A percentile compares a stretch with the other conserved stretches of the same genome.
Evolutionary conservation across 768 basidiomycete species (phyloP).

Genomic region (Boletellus sp.): DNA sequence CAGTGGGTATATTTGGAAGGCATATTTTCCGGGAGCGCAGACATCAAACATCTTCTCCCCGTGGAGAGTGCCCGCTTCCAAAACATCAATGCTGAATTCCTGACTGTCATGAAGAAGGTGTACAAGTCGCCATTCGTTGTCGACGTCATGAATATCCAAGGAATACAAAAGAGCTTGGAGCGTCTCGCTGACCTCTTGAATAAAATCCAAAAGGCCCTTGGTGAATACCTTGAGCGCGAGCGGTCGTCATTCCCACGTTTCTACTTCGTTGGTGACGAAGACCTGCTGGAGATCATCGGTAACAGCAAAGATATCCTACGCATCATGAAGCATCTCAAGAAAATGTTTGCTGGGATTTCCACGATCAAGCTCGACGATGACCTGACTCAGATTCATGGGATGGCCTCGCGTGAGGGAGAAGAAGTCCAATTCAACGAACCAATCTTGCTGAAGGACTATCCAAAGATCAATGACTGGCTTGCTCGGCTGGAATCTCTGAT

Average conservation of each 20-base stretch:
- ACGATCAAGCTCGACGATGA: slow-evolving; percentile 87
- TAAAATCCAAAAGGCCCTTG: slow-evolving; percentile 99
- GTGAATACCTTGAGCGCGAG: slow-evolving; percentile 97
- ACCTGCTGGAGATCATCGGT: slow-evolving; percentile 96
- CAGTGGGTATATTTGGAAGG: slow-evolving; percentile 99
- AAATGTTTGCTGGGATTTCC: slow-evolving; percentile 99
- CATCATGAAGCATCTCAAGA: slow-evolving; percentile 99
- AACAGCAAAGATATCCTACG: slow-evolving; percentile 98
- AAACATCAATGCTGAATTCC: slow-evolving; percentile 97
- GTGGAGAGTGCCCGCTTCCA: slow-evolving; percentile 97
- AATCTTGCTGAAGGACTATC: slow-evolving; percentile 86
- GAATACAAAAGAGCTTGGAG: slow-evolving; percentile 96
- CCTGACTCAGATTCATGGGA: slow-evolving; percentile 81
- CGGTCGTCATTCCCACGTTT: slow-evolving; percentile 98
- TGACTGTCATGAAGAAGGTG: slow-evolving; percentile 99
- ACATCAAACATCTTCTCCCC: slow-evolving; percentile 98
- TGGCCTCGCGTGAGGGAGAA: slow-evolving; percentile 95
- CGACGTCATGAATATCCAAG: slow-evolving; percentile 94
- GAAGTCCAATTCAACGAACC: slow-evolving; percentile 81
- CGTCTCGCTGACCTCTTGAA: slow-evolving; percentile 92
- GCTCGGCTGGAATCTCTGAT: slow-evolving; percentile 90
- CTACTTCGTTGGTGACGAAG: slow-evolving; percentile 99
- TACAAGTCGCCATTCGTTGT: slow-evolving; percentile 98
- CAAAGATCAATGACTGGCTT: slow-evolving; percentile 99
- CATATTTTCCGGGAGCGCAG: slow-evolving; percentile 98